Base-by-base conservation (phyloP, 805 yeast species). In the Candida yuanshanica region DNA sequence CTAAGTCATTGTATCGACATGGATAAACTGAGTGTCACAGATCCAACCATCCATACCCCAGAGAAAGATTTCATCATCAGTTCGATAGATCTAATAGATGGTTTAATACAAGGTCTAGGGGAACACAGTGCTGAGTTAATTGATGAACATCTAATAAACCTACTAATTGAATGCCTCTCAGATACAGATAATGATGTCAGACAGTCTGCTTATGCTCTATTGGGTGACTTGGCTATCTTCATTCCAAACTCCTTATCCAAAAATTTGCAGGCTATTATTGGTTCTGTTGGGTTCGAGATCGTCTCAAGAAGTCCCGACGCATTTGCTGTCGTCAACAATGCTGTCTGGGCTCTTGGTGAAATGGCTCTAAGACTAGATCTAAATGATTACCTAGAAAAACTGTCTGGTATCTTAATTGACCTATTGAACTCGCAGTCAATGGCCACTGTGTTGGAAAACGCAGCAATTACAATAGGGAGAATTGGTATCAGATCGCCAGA, bases 281-380 rank as follows among this genome's bases (percentile, higher is more conserved):
- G 77, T n/a, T 72, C 79, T 44, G 79, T 89, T 47, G 80, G 83
- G 5, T 75, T 74, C 44, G 95, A 85, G 59, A 72, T 84, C 51
- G 73, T 77, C 48, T 68, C 71, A 47, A 61, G 80, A 44, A 63
- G 68, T 9, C 70, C 62, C 53, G 66, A 64, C 35, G 66, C 80
- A 2, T 70, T 66, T 45, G 78, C 91, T 0, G 88, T 84, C 2
- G 81, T 81, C 52, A 86, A 85, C 62, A 93, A 93, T 61, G 93
- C 98, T 1, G 79, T 87, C 37, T 93, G 99, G 99, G 77, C 96
- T 2, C 65, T 85, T 12, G 98, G 99, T 34, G 95, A 93, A 59
- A 77, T 93, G 23, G 72, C 87, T 4, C 68, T 89, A 54, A 74
- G 85, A 42, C 66, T 69, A 1, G 68, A 69, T 31, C 51, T 81